Base-by-base conservation (phyloP, 192 early-diverging fungal genomes). In the Entomortierella beljakovae region DNA sequence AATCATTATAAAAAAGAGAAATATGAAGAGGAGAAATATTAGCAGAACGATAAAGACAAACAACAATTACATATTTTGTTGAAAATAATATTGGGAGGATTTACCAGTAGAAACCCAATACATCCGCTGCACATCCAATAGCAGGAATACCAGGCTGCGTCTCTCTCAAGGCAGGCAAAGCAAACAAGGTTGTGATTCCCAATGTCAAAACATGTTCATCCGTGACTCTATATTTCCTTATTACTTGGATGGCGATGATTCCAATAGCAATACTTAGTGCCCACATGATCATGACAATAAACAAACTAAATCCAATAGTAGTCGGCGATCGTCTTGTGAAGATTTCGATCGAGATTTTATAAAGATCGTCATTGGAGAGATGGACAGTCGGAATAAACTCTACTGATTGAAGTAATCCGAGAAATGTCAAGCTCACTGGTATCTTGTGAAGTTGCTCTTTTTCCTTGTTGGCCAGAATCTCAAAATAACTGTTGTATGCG, bases 281-380 rank as follows among this genome's bases (percentile, higher is more conserved):
- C 84, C 84, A 85, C 84, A 85, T 85, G 7, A 85, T 68, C 61
- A 83, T 75, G n/a, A 82, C 80, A 43, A 81, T 81, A 59, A 85
- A 85, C 33, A 85, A 43, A 46, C 72, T 79, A 37, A 85, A 85
- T 6, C 84, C 84, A 38, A 83, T 80, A 1, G 84, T 85, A 2
- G 84, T 85, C 2, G 73, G 80, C 3, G 84, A 85, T 31, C 84
- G 57, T 3, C 80, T 68, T 0, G 82, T 81, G 16, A 83, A 56
- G 46, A 81, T 85, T 48, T 80, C 80, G 11, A 85, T 57, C 33
- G 80, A 64, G 7, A 85, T 70, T 33, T 74, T 75, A 51, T 83
- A 80, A 10, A 69, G 48, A 26, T 66, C 65, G 7, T 65, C 71
- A 6, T 61, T 60, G 0, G 57, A 60, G 0, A 71, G 23, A 2